These are phyloP conservation scores for Acacia concinna DNA, from an alignment of 331 rosid genomes.

Conservation along the genomic window DNA sequence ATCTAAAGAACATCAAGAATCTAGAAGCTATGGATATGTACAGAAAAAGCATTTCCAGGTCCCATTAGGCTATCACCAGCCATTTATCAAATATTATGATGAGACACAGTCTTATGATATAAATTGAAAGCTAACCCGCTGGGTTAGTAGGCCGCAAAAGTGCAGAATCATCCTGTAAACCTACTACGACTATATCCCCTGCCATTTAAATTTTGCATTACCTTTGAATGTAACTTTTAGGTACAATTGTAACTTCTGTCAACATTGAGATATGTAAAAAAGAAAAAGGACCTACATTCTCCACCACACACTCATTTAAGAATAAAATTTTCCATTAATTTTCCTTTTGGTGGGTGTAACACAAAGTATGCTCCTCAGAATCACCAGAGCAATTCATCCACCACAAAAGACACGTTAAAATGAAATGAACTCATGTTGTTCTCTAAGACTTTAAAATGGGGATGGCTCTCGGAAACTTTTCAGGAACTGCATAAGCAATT, in stretches of 20 bases:
- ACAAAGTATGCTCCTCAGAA: conserved; percentile 4
- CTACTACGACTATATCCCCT: background rate
- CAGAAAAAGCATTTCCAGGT: background rate
- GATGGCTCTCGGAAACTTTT: background rate
- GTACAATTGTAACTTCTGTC: background rate
- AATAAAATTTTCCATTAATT: background rate
- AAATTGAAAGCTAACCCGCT: background rate
- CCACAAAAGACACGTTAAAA: conserved; percentile 1
- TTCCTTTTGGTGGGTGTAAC: background rate
- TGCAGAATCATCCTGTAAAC: background rate
- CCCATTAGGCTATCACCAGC: background rate
- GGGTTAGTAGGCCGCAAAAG: background rate
- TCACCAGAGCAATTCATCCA: conserved; percentile 14
- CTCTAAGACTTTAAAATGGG: background rate
- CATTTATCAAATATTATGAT: background rate
- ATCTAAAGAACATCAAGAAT: background rate
- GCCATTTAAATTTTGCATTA: conserved; percentile 3
- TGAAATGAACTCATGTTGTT: background rate
- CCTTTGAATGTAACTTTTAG: background rate
- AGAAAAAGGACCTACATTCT: background rate
- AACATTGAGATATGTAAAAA: background rate
- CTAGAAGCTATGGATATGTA: background rate
- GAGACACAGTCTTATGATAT: background rate
- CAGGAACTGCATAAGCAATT: background rate
- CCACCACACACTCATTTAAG: background rate